These are phyloP conservation scores for Arxiozyma telluris DNA, from an alignment of 1,139 yeast species.

Conservation along the genomic window DNA sequence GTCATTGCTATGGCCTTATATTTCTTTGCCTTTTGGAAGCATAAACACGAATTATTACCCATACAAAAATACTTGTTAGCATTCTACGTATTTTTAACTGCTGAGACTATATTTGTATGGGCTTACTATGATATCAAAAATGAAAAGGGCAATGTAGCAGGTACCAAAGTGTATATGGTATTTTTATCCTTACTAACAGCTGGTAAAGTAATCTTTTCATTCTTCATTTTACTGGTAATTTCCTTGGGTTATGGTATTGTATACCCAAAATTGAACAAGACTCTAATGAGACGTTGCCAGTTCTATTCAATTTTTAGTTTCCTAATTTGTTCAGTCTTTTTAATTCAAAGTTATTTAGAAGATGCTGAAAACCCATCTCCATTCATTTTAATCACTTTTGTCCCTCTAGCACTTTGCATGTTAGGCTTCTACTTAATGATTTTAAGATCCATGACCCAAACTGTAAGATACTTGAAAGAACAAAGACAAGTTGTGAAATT, in stretches of 20 bases:
- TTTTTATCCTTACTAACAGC: slow-evolving; percentile 74
- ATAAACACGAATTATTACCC: slow-evolving; percentile 80
- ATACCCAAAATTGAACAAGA: slow-evolving; percentile 67
- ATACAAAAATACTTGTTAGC: slow-evolving; percentile 85
- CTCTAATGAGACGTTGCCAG: slow-evolving; percentile 71
- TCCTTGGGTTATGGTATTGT: slow-evolving; percentile 94
- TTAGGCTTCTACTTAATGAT: slow-evolving; percentile 68
- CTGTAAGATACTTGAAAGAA: slow-evolving; percentile 63
- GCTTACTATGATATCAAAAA: slow-evolving; percentile 83
- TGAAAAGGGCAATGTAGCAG: slow-evolving; percentile 48
- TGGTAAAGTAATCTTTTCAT: slow-evolving; percentile 75
- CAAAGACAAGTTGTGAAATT: slow-evolving; percentile 91
- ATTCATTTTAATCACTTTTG: slow-evolving; percentile 38
- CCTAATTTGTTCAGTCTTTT: slow-evolving; percentile 54
- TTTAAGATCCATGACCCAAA: slow-evolving; percentile 60
- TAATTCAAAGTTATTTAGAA: slow-evolving; percentile 56
- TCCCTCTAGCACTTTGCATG: slow-evolving; percentile 67
- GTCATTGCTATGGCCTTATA: slow-evolving; percentile 73
- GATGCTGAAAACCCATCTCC: slow-evolving; percentile 38
- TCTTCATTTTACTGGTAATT: slow-evolving; percentile 77
- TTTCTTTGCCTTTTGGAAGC: slow-evolving; percentile 77
- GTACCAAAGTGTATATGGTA: slow-evolving; percentile 64
- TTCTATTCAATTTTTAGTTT: slow-evolving; percentile 69
- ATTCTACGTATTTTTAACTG: slow-evolving; percentile 71
- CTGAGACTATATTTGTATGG: slow-evolving; percentile 85